Base-by-base conservation (phyloP, 169 alveolate species). In the Plasmodium berghei region DNA sequence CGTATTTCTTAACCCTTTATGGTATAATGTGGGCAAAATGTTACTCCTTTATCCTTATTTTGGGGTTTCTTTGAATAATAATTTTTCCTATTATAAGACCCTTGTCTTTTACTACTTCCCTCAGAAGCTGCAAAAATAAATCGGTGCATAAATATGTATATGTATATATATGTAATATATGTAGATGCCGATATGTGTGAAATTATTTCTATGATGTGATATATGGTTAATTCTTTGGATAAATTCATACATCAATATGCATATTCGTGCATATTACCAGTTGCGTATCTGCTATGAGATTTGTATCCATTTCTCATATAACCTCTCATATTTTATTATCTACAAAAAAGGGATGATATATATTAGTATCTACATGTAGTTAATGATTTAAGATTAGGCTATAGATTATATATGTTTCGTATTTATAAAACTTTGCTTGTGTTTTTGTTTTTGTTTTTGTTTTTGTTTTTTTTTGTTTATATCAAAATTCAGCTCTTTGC, bases 1-100 rank as follows among this genome's bases (percentile, higher is more conserved):
- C 34, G 46, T 52, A 55, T 52, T 34, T 72, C 75, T 86, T 86
- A 69, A 86, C 91, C 91, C 61, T 64, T 86, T 59, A 86, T 56
- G 6, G 91, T 86, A 54, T 86, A 86, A 55, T 71, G 80, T 9
- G 86, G 91, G 66, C 91, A 86, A 63, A 86, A 86, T 10, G 71
- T 72, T 86, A 62, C 28, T 58, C 77, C 73, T 52, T 71, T 86
- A 55, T 86, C 91, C 52, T 86, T 86, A 34, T 66, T 70, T 42
- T 28, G 48, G 4, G 61, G 28, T 71, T 86, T 86, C 16, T 86
- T 83, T 28, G 28, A 40, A 52, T 86, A 86, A n/a, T 46, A 48
- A 18, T 12, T 70, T 63, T 69, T 69, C 59, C 80, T 70, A 71
- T 86, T 86, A 16, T 46, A 70, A 8, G 48, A 42, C 48, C 59